Percentiles rank a stretch among this genome's conserved stretches.
Evolutionary conservation across 2,329 filamentous ascomycete genomes (phyloP).

Genomic region (Clonostachys chloroleuca): DNA sequence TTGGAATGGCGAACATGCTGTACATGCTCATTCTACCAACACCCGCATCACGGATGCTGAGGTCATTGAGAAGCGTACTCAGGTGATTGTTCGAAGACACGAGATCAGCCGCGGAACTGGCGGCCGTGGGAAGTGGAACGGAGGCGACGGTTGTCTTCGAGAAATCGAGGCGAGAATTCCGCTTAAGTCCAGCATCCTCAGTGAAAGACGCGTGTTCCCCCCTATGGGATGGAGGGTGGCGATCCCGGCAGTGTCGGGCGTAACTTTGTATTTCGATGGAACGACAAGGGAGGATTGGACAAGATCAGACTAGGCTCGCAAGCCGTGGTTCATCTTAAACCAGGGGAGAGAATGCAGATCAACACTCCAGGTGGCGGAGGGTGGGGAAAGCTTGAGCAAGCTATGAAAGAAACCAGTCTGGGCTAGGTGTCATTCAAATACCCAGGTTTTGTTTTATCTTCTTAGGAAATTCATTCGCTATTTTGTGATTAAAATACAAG

Average conservation of each 20-base stretch:
- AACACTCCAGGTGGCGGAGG: conserved; percentile 27
- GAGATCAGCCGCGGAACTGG: conserved; percentile 19
- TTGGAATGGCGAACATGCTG: conserved; percentile 17
- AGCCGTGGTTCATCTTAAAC: conserved; percentile 18
- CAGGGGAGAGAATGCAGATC: conserved; percentile 25
- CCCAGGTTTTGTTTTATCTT: no score
- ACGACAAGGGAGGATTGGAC: conserved; percentile 15
- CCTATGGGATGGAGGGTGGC: conserved; percentile 26
- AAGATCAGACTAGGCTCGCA: conserved; percentile 22
- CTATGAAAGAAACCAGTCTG: no score
- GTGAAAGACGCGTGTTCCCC: conserved; percentile 23
- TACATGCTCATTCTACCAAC: conserved; percentile 23
- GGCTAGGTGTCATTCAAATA: no score
- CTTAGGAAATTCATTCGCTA: no score
- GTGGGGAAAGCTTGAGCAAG: conserved; percentile 6
- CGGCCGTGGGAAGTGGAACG: conserved; percentile 18
- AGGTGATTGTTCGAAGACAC: conserved; percentile 23
- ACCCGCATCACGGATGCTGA: conserved; percentile 23
- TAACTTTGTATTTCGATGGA: conserved; percentile 19
- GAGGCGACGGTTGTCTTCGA: conserved; percentile 24
- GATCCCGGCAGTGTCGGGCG: conserved; percentile 13
- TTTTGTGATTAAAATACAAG: no score
- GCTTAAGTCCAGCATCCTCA: conserved; percentile 25
- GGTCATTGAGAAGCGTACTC: conserved; percentile 25
- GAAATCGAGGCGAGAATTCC: conserved; percentile 26